phyloP scores from a whole-genome alignment of 306 rosid species.

The Cicer pinnatifidum region DNA sequence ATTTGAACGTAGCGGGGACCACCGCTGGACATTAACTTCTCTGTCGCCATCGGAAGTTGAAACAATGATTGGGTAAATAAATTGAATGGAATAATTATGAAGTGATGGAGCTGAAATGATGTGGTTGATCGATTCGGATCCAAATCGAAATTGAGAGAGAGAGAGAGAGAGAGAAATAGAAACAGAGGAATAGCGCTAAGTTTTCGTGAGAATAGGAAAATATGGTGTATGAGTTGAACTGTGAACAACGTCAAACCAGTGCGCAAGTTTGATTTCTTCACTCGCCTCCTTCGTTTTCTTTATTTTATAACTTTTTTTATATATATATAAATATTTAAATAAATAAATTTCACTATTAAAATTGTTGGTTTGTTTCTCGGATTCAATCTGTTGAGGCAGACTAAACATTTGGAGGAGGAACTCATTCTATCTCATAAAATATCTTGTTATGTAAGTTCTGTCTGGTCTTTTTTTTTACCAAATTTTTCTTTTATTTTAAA shows the following conservation, averaged over 20 bases:
- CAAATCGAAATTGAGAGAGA: constrained; percentile 28
- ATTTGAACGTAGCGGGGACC: constrained; percentile 72
- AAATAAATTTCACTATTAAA: neutral
- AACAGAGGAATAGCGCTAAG: constrained; percentile 15
- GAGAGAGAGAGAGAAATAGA: constrained; percentile 21
- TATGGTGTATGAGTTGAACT: constrained; percentile 29
- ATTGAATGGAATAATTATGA: neutral
- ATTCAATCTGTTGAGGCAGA: too few relatives aligned
- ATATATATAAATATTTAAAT: neutral
- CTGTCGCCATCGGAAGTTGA: constrained; percentile 65
- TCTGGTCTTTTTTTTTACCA: too few relatives aligned
- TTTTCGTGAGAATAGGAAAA: constrained; percentile 45
- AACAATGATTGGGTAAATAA: constrained; percentile 2
- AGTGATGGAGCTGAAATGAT: constrained; percentile 12
- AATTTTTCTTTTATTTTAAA: too few relatives aligned
- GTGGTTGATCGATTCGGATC: constrained; percentile 42
- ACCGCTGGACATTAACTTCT: constrained; percentile 62
- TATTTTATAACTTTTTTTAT: neutral
- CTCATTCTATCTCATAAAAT: too few relatives aligned
- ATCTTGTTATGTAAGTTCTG: too few relatives aligned
- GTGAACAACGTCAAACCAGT: constrained; percentile 36
- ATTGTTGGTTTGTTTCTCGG: neutral
- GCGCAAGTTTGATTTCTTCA: constrained; percentile 48
- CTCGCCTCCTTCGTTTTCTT: neutral
- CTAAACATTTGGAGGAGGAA: too few relatives aligned